A percentile compares a stretch with the other conserved stretches of the same genome.
phyloP scores from a whole-genome alignment of 768 basidiomycete species.

The Mycena amicta region DNA sequence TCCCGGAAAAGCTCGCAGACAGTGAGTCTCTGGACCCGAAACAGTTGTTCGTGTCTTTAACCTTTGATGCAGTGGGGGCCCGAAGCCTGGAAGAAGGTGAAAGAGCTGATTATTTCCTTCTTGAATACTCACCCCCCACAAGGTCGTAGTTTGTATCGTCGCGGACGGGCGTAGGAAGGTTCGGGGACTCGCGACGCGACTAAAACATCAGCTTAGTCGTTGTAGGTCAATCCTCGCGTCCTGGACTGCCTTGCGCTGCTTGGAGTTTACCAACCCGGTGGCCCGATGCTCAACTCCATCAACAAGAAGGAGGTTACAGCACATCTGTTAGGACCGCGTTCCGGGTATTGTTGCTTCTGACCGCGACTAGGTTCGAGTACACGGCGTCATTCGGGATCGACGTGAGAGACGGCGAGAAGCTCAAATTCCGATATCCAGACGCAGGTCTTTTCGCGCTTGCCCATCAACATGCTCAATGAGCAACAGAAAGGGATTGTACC shows the following conservation, averaged over 20 bases:
- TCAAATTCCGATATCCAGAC: slow-evolving; percentile 23
- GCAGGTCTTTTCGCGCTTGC: too few relatives aligned
- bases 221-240: slow-evolving; percentile 73
- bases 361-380: slow-evolving; percentile 64
- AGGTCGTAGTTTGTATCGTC: slow-evolving; percentile 93
- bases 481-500: slow-evolving; percentile 78
- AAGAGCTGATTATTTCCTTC: not conserved
- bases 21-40: not conserved
- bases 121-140: not conserved
- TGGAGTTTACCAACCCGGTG: slow-evolving; percentile 82
- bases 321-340: slow-evolving; percentile 27
- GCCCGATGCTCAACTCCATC: slow-evolving; percentile 63
- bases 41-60: not conserved
- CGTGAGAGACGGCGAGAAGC: too few relatives aligned
- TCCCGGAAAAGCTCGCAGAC: slow-evolving; percentile 88
- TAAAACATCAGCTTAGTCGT: not conserved
- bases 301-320: slow-evolving; percentile 71
- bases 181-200: not conserved
- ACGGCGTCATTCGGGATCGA: slow-evolving; percentile 81
- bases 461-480: too few relatives aligned
- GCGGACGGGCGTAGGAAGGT: slow-evolving; percentile 80
- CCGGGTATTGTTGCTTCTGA: not conserved
- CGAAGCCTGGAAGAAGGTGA: slow-evolving; percentile 94
- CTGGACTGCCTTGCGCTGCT: slow-evolving; percentile 89
- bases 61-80: slow-evolving; percentile 72